A percentile compares a stretch with the other conserved stretches of the same genome.
These are phyloP conservation scores for Coelastrella sp. DNA, from an alignment of 139 green algal species.

Conservation along the genomic window DNA sequence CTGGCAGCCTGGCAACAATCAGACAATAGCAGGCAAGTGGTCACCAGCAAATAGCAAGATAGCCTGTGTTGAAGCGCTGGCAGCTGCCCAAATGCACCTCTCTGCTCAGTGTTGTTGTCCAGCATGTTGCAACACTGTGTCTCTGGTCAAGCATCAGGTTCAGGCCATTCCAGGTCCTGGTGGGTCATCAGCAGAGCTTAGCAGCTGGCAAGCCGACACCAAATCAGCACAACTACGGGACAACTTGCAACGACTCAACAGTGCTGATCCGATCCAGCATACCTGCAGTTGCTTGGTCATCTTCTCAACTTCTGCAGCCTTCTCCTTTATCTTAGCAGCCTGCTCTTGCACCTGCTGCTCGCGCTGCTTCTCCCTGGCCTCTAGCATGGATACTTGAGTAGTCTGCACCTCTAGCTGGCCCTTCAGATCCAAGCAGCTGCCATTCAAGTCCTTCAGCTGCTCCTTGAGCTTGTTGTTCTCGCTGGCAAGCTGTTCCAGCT, in stretches of 20 bases:
- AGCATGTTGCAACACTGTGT: no score
- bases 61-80: no score
- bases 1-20: neutral
- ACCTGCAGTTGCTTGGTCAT: slow-evolving; percentile 39
- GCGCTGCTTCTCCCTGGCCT: slow-evolving; percentile 26
- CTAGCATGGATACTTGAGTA: neutral
- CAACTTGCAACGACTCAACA: no score
- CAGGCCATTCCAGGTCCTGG: neutral
- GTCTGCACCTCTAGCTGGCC: slow-evolving; percentile 49
- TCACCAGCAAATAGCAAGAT: no score
- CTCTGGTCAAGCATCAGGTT: no score
- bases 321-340: slow-evolving; percentile 51
- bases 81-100: no score
- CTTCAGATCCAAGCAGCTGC: slow-evolving; percentile 13
- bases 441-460: slow-evolving; percentile 35
- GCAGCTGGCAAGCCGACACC: neutral
- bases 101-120: no score
- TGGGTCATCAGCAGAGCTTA: no score
- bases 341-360: slow-evolving; percentile 43
- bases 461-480: slow-evolving; percentile 27
- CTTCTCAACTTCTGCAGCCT: slow-evolving; percentile 41
- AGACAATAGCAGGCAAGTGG: no score
- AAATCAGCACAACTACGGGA: no score
- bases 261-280: no score
- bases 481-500: slow-evolving; percentile 11